Evolutionary conservation across 1,284 basidiomycete genomes (phyloP).

Genomic region (Trichosporon sp.): DNA sequence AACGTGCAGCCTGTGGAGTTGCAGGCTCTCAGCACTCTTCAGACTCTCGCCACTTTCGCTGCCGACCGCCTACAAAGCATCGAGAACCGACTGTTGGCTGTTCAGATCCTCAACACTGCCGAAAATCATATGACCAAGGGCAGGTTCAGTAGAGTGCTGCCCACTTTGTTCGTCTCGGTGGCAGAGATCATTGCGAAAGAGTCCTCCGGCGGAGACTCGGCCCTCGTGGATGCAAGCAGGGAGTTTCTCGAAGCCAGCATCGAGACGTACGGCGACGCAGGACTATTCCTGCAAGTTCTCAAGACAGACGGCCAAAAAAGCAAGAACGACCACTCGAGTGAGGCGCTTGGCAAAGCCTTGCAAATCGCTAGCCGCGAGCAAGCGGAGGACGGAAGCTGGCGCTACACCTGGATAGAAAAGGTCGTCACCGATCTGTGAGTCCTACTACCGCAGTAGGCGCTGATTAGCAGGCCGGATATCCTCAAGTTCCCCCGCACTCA

Average conservation of each 20-base stretch:
- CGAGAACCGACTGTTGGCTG: conserved; percentile 31
- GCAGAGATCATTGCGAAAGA: conserved; percentile 24
- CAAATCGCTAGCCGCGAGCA: conserved; percentile 7
- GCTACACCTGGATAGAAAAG: conserved; percentile 15
- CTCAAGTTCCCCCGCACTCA: conserved; percentile 19
- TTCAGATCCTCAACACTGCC: conserved; percentile 34
- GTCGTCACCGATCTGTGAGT: conserved; percentile 20
- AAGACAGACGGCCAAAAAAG: conserved; percentile 5
- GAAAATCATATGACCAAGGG: conserved; percentile 25
- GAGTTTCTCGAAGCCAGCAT: conserved; percentile 2
- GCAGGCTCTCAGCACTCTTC: conserved; percentile 25
- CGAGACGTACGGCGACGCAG: conserved; percentile 10
- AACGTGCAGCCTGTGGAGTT: conserved; percentile 31
- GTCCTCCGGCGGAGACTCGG: conserved; percentile 4
- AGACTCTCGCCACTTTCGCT: conserved; percentile 29
- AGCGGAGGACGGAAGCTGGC: conserved; percentile 4
- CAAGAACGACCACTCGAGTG: not conserved
- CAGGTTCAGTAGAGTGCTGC: conserved; percentile 26
- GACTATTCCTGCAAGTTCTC: conserved; percentile 33
- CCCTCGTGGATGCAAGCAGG: conserved; percentile 7
- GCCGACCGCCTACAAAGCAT: conserved; percentile 13
- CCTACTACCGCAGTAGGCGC: not conserved
- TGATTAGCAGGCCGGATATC: conserved; percentile 24
- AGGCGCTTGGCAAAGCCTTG: conserved; percentile 5
- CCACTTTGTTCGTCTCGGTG: conserved; percentile 24